Evolutionary conservation across 495 filamentous ascomycete genomes (phyloP), one percentile per base, ranked within the genome.

Genomic region (Venustampulla echinocandica): DNA sequence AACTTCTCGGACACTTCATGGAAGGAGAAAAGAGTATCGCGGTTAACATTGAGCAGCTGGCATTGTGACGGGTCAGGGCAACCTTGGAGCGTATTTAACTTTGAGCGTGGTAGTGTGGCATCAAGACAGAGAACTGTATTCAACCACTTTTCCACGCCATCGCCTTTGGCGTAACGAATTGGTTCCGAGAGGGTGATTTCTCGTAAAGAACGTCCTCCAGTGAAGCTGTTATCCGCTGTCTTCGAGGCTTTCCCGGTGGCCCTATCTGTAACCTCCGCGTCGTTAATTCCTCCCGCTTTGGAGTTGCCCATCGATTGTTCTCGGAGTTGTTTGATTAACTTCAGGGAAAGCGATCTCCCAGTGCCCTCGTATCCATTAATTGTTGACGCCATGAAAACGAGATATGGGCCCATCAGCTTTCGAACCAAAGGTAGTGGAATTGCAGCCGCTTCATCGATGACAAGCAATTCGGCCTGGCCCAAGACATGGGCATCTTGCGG

Each of bases 281-380:
- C 79, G 23, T 70, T 69, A 10, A 67, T 62, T 6, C 65, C 65
- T 18, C 63, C 67, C 18, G 54, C 46, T 47, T 76, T 80, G 24
- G 69, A 57, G 10, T 64, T 66, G 18, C 79, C 77, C 49, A 82
- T 69, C 15, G 92, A 92, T 58, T 97, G 88, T 55, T 99, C 92
- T 39, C 93, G 82, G 24, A 99, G 79, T 64, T 99, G 93, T 56
- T 96, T 90, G 50, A 99, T 97, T 49, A 99, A 73, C 65, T 99
- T 99, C 33, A 99, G 65, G 2, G 93, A 97, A 1, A 99, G 73
- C 1, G 90, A 96, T 30, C 93, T 77, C 23, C 93, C 93, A 2
- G 93, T 99, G 52, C 93, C 93, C 67, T 99, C 93, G 60, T 99
- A 99, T 43, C 93, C 93, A 58, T 95, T 97, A 66, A 99, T 95